These are phyloP conservation scores for Solanum hybrid DNA, from an alignment of 305 asterid genomes.

Conservation along the genomic window DNA sequence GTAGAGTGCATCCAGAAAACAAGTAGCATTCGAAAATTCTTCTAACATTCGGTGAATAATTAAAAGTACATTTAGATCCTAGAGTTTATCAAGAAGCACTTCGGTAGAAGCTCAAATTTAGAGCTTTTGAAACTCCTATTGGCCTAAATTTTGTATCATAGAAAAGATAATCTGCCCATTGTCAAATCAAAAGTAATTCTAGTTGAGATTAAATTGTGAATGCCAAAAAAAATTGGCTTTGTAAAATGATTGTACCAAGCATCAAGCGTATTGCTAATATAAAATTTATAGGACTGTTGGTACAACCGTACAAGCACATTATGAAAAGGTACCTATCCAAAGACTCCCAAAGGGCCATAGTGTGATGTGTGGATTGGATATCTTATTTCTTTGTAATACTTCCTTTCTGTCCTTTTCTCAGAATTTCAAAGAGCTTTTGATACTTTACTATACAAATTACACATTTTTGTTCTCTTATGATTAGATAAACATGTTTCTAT, in stretches of 20 bases:
- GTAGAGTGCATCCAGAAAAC: not conserved
- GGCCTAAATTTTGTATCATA: not conserved
- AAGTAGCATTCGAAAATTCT: not conserved
- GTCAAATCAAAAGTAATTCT: not conserved
- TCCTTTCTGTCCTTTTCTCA: not conserved
- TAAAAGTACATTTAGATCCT: not conserved
- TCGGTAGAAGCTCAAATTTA: not conserved
- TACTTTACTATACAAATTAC: not conserved
- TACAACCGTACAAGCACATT: not conserved
- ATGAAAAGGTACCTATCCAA: not conserved
- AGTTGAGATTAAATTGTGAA: not conserved
- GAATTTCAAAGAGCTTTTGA: not conserved
- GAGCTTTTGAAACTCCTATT: not conserved
- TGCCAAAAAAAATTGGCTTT: not conserved
- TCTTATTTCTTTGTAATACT: not conserved
- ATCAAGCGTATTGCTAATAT: not conserved
- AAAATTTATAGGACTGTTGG: not conserved
- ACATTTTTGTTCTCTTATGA: not conserved
- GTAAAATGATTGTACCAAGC: not conserved
- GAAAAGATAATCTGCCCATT: not conserved
- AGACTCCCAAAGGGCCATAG: not conserved
- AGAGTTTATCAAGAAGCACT: not conserved
- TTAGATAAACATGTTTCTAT: not conserved
- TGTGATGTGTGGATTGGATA: not conserved
- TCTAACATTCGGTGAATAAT: not conserved